Base-by-base conservation (phyloP, 2,329 filamentous ascomycete species). In the Colletotrichum nymphaeae region DNA sequence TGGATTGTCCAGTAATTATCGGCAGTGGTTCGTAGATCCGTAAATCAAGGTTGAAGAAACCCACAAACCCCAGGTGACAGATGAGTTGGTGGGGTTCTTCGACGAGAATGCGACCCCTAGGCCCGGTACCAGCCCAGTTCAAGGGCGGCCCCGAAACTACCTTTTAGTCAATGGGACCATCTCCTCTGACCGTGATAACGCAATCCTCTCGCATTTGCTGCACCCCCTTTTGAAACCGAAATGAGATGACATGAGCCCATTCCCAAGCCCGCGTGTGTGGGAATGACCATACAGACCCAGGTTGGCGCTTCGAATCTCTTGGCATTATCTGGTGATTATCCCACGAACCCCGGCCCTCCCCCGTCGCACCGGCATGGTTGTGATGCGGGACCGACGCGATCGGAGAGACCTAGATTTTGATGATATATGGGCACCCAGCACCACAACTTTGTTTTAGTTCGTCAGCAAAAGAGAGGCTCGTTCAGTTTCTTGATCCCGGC, bases 171-270 rank as follows among this genome's bases (percentile, higher is more conserved):
- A 62, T 67, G 35, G 69, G 46, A 37, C 62, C 49, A 37, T 37
- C 46, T 53, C 42, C 35, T 49, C 19, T n/a, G 12, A n/a, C 12
- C n/a, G 55, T 28, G 16, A 49, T 22, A 56, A 58, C 52, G 28
- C 63, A 60, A 59, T 59, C 60, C 32, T 28, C 30, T 32, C 22
- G 53, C 63, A 57, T 22, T 71, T 42, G 28, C 28, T 5, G 30
- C 35, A 52, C 59, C 65, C 66, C 26, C 52, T 59, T 37, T 65
- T 63, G 62, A 73, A 73, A 63, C 65, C 71, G 62, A 70, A 70
- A 73, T 70, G 71, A 73, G 59, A 70, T 73, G 56, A 65, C 35
- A 70, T 73, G 71, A 73, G 62, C 71, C 67, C 67, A 73, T 73
- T 73, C 56, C 67, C 67, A 70, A 73, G 60, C 71, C 71, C 49